Percentiles rank a stretch among this genome's conserved stretches.
Conservation (phyloP, 2,329 filamentous ascomycete genomes). For the Fusarium equiseti region DNA sequence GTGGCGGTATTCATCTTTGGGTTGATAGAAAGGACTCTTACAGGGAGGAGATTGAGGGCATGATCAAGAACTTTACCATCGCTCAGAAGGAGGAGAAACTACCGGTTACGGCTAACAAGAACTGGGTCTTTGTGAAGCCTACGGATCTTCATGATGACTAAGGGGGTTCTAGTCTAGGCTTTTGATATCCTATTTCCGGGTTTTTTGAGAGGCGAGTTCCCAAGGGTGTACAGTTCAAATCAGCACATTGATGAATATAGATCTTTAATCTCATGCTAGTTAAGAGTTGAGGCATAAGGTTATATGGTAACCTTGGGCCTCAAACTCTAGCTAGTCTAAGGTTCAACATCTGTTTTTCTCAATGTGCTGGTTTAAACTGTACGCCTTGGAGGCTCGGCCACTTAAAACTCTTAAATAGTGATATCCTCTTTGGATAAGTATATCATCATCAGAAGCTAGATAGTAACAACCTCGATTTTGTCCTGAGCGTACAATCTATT, state of each 20-base stretch:
- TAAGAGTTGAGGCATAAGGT: rapidly evolving
- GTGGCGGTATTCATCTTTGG: constrained; percentile 58
- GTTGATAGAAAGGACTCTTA: constrained; percentile 55
- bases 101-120: constrained; percentile 58
- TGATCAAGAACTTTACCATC: constrained; percentile 53
- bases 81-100: constrained; percentile 53
- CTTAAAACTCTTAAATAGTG: rapidly evolving
- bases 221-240: not conserved
- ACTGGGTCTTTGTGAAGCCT: constrained; percentile 59
- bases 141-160: constrained; percentile 49
- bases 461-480: not conserved
- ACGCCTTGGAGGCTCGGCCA: not conserved
- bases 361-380: not conserved
- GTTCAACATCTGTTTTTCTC: not conserved
- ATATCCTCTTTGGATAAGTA: rapidly evolving
- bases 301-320: not conserved
- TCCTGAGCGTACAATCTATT: not conserved
- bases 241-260: not conserved
- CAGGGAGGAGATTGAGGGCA: constrained; percentile 52
- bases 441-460: not conserved
- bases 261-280: not conserved
- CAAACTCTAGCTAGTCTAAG: rapidly evolving
- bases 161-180: not conserved
- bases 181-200: not conserved
- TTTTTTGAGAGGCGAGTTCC: rapidly evolving